Percentiles rank a stretch among this genome's conserved stretches.
These are phyloP conservation scores for Catharanthus roseus DNA, from an alignment of 257 asterid species.

Conservation along the genomic window DNA sequence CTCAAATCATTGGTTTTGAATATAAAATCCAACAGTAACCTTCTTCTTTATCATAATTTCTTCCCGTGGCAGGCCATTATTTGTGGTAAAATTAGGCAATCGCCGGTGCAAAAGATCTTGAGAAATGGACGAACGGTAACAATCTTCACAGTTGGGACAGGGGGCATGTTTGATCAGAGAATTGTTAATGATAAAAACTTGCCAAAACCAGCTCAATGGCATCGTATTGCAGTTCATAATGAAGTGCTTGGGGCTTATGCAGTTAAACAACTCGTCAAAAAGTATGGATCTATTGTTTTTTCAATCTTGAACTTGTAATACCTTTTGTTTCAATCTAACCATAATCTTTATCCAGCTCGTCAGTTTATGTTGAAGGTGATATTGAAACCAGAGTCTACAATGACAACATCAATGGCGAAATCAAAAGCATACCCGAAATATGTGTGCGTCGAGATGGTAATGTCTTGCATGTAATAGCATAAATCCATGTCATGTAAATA, in stretches of 20 bases:
- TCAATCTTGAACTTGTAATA: not conserved
- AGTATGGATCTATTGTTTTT: constrained; percentile 37
- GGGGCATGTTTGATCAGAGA: constrained; percentile 95
- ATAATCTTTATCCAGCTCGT: constrained; percentile 59
- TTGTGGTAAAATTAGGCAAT: constrained; percentile 89
- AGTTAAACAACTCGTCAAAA: constrained; percentile 78
- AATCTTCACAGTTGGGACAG: constrained; percentile 87
- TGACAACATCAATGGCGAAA: constrained; percentile 80
- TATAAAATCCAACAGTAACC: not conserved
- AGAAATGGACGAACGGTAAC: constrained; percentile 84
- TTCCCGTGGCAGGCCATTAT: constrained; percentile 56
- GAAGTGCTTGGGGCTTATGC: constrained; percentile 79
- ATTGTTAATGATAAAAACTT: constrained; percentile 39
- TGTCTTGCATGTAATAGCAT: constrained; percentile 13
- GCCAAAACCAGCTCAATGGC: constrained; percentile 96
- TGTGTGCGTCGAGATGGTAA: constrained; percentile 97
- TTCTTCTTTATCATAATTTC: not conserved
- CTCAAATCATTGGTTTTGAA: not conserved
- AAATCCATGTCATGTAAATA: not conserved
- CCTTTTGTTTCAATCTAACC: constrained; percentile 26
- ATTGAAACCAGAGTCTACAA: constrained; percentile 96
- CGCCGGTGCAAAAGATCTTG: constrained; percentile 89
- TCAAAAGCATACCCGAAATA: constrained; percentile 90
- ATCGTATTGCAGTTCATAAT: constrained; percentile 92
- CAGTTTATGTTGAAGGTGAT: constrained; percentile 95